phyloP scores from a whole-genome alignment of 2,329 filamentous ascomycete species.

The Alternaria arbusti region DNA sequence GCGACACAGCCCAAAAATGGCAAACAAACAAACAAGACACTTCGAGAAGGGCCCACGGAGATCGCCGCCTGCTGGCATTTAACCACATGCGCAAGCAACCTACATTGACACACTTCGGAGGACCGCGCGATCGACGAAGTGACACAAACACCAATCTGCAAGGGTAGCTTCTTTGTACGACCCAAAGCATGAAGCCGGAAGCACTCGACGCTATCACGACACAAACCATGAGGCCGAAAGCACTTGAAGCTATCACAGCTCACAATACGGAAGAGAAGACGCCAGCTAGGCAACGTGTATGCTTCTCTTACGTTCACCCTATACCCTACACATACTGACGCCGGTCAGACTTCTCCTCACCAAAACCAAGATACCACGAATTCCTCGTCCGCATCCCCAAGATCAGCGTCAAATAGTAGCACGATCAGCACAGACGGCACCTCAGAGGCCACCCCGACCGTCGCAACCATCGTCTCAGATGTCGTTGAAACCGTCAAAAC shows the following conservation, averaged over 20 bases:
- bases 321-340: not conserved
- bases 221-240: conserved; percentile 23
- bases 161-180: not conserved
- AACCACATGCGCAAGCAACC: not conserved
- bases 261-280: not conserved
- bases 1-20: not conserved
- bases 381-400: not conserved
- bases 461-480: conserved; percentile 22
- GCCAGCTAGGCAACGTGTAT: conserved; percentile 7
- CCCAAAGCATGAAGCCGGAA: conserved; percentile 19
- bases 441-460: conserved; percentile 15
- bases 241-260: conserved; percentile 21
- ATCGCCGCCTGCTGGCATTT: not conserved
- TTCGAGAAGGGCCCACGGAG: not conserved
- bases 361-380: not conserved
- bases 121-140: not conserved
- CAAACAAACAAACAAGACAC: conserved; percentile 2
- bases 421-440: conserved; percentile 11
- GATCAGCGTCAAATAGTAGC: conserved; percentile 14
- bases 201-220: conserved; percentile 24
- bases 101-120: not conserved
- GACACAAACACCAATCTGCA: not conserved
- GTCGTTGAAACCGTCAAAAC: conserved; percentile 26
- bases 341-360: not conserved
- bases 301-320: not conserved